Percentiles rank a stretch among this genome's conserved stretches.
Evolutionary conservation across 805 yeast species (phyloP).

Genomic region (Sugiyamaella floridensis): DNA sequence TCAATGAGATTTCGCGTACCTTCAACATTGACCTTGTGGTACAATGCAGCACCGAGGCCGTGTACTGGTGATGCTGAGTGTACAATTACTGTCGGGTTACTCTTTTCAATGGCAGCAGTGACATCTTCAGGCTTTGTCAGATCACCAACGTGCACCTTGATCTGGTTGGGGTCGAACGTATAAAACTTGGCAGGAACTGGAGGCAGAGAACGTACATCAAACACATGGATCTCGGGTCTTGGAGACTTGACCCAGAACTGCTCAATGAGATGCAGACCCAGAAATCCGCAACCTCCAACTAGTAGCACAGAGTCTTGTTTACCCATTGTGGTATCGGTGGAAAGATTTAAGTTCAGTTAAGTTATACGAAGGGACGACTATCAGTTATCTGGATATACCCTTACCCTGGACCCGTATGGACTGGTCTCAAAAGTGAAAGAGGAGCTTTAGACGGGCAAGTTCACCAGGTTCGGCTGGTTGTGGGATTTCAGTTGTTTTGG

Average conservation of each 20-base stretch:
- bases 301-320: constrained; percentile 62
- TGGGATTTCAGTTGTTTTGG: background rate
- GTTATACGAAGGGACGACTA: too few species aligned
- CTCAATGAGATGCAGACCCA: constrained; percentile 85
- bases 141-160: constrained; percentile 72
- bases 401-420: background rate
- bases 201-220: constrained; percentile 87
- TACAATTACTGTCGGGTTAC: constrained; percentile 69
- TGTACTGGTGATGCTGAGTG: constrained; percentile 97
- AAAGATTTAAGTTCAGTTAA: too few species aligned
- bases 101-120: constrained; percentile 47
- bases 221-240: constrained; percentile 70
- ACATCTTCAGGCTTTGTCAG: constrained; percentile 70
- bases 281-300: constrained; percentile 94
- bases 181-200: constrained; percentile 60
- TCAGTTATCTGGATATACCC: background rate
- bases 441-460: background rate
- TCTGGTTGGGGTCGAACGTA: constrained; percentile 55
- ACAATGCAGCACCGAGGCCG: constrained; percentile 73
- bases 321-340: background rate
- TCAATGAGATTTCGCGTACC: constrained; percentile 76
- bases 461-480: background rate
- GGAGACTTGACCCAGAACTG: constrained; percentile 65
- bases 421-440: too few species aligned
- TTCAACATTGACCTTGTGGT: constrained; percentile 81